phyloP scores from a whole-genome alignment of 208 protist genomes.

The Jaenimonas drosophilae region DNA sequence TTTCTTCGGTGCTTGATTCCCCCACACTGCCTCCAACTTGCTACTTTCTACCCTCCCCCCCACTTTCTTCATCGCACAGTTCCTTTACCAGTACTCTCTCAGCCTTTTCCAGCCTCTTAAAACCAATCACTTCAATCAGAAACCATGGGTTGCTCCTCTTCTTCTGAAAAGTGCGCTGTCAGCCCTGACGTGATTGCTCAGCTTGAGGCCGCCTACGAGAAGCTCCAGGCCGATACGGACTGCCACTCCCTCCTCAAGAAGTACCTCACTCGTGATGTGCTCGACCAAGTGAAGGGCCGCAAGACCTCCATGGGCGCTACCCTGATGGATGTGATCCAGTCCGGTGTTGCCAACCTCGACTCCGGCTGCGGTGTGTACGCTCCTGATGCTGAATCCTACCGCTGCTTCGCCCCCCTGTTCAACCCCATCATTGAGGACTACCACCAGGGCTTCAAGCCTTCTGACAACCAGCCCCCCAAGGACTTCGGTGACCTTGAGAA shows the following conservation, averaged over 20 bases:
- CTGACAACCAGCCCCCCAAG: conserved; percentile 45
- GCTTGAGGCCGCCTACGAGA: conserved; percentile 10
- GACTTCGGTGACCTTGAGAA: conserved; percentile 24
- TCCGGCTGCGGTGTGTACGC: conserved; percentile 37
- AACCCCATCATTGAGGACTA: conserved; percentile 43
- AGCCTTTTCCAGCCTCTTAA: too few species aligned
- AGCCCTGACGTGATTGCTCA: too few species aligned
- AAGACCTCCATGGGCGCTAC: conserved; percentile 37
- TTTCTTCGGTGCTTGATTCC: too few species aligned
- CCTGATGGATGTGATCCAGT: conserved; percentile 44
- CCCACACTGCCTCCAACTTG: too few species aligned
- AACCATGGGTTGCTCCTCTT: too few species aligned
- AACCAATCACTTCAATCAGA: too few species aligned
- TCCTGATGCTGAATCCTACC: conserved; percentile 49
- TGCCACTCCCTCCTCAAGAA: conserved; percentile 49
- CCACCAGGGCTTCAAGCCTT: conserved; percentile 40
- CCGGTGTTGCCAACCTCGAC: conserved; percentile 40
- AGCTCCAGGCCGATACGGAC: conserved; percentile 11
- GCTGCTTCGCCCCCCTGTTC: conserved; percentile 37
- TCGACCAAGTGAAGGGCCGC: conserved; percentile 23
- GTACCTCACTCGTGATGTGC: conserved; percentile 29
- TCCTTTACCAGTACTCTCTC: too few species aligned
- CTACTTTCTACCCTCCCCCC: too few species aligned
- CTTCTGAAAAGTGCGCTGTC: too few species aligned
- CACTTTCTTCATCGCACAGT: too few species aligned